Evolutionary conservation across 768 basidiomycete species (phyloP).

Genomic region (Lactarius evosmus): DNA sequence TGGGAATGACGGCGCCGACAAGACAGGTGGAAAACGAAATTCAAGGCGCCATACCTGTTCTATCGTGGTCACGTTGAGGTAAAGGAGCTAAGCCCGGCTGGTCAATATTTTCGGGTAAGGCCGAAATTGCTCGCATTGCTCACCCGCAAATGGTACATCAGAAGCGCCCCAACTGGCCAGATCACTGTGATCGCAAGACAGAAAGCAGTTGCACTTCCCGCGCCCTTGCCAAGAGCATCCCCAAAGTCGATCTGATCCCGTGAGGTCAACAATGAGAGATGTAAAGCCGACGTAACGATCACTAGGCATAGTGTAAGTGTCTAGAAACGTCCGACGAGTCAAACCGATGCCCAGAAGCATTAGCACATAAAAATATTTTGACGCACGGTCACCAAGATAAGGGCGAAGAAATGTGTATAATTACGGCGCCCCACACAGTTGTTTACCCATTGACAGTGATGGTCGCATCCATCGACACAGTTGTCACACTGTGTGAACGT

Average conservation of each 20-base stretch:
- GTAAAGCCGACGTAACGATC: constrained; percentile 79
- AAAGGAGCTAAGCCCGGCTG: constrained; percentile 52
- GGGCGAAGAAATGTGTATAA: constrained; percentile 88
- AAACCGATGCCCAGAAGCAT: constrained; percentile 9
- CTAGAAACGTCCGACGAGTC: constrained; percentile 39
- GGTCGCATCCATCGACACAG: constrained; percentile 94
- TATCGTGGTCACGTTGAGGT: constrained; percentile 92
- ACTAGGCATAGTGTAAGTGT: constrained; percentile 70
- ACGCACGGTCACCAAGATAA: constrained; percentile 75
- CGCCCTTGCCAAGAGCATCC: constrained; percentile 47
- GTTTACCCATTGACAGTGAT: constrained; percentile 90
- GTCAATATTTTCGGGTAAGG: constrained; percentile 14
- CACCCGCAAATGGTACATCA: constrained; percentile 85
- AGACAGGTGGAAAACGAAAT: constrained; percentile 25
- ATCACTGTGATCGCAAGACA: constrained; percentile 65
- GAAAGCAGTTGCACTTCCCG: constrained; percentile 82
- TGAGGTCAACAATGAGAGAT: constrained; percentile 70
- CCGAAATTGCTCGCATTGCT: constrained; percentile 33
- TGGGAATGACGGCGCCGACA: constrained; percentile 17
- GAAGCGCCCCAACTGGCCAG: constrained; percentile 78
- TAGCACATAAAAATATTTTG: constrained; percentile 5
- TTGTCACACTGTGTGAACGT: constrained; percentile 74
- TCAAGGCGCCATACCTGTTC: constrained; percentile 61
- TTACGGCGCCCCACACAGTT: constrained; percentile 95
- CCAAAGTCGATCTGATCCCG: constrained; percentile 48